Conservation (phyloP, 169 alveolate species). For the Perkinsus marinus region DNA sequence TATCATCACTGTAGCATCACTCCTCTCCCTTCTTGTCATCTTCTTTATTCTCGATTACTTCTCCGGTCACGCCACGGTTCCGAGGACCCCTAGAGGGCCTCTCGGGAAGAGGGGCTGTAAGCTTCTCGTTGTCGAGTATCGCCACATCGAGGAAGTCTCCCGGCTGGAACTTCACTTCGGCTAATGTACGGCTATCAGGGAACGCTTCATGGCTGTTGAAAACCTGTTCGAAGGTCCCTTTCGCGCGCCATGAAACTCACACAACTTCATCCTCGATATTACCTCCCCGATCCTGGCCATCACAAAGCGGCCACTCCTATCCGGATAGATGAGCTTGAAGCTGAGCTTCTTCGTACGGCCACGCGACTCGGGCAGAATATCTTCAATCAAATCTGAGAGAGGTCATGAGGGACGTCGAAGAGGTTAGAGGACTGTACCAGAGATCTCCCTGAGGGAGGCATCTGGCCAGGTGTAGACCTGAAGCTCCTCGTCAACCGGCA, state of each 20-base stretch:
- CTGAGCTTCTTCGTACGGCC: neutral
- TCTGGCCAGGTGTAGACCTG: neutral
- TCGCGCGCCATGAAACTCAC: neutral
- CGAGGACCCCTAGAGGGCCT: neutral
- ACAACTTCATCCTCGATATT: neutral
- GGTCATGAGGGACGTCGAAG: neutral
- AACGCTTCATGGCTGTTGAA: neutral
- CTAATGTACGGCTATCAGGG: neutral
- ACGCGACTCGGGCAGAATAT: neutral
- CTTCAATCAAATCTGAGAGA: neutral
- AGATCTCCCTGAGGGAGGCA: neutral
- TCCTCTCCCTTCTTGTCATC: neutral
- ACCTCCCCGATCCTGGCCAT: neutral
- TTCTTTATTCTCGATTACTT: neutral
- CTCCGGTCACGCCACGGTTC: neutral
- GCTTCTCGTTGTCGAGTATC: neutral
- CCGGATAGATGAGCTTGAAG: neutral
- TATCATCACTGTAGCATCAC: too few relatives aligned
- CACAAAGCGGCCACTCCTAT: neutral
- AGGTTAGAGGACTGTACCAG: neutral
- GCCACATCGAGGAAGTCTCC: neutral
- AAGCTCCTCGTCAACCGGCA: neutral
- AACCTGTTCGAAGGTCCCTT: neutral
- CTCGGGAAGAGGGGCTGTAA: neutral
- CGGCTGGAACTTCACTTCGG: neutral